These are phyloP conservation scores for Aristolochia californica DNA, from an alignment of 164 flowering plant species.

Conservation along the genomic window DNA sequence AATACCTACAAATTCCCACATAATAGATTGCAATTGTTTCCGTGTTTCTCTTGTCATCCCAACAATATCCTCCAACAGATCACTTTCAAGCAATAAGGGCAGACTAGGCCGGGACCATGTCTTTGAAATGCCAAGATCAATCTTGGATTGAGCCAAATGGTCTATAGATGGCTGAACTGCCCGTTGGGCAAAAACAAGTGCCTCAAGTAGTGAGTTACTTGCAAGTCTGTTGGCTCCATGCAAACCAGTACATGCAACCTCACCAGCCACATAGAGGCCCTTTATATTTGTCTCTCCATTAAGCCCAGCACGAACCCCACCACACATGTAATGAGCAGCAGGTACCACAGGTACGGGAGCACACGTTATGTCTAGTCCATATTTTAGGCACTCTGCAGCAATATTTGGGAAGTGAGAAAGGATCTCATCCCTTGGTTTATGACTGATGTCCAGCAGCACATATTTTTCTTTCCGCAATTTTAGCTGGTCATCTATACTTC, in stretches of 20 bases:
- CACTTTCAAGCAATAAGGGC: conserved; percentile 38
- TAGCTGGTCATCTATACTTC: conserved; percentile 92
- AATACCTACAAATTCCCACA: conserved; percentile 93
- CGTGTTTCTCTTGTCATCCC: conserved; percentile 41
- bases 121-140: conserved; percentile 23
- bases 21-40: conserved; percentile 56
- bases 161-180: conserved; percentile 83
- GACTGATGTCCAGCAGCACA: conserved; percentile 87
- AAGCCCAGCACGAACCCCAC: conserved; percentile 95
- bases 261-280: conserved; percentile 94
- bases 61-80: conserved; percentile 24
- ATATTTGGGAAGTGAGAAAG: conserved; percentile 93
- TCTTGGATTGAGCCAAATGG: conserved; percentile 32
- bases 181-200: conserved; percentile 83
- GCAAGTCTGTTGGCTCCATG: conserved; percentile 99
- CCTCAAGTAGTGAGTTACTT: conserved; percentile 94
- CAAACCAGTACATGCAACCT: conserved; percentile 95
- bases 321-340: conserved; percentile 99
- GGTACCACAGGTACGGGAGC: conserved; percentile 96
- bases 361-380: conserved; percentile 77
- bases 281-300: conserved; percentile 79
- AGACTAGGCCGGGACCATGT: conserved; percentile 52
- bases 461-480: conserved; percentile 71
- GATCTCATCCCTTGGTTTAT: conserved; percentile 59
- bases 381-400: conserved; percentile 84